These are phyloP conservation scores for Botrytis medusae DNA, from an alignment of 2,329 filamentous ascomycete genomes.

Conservation along the genomic window DNA sequence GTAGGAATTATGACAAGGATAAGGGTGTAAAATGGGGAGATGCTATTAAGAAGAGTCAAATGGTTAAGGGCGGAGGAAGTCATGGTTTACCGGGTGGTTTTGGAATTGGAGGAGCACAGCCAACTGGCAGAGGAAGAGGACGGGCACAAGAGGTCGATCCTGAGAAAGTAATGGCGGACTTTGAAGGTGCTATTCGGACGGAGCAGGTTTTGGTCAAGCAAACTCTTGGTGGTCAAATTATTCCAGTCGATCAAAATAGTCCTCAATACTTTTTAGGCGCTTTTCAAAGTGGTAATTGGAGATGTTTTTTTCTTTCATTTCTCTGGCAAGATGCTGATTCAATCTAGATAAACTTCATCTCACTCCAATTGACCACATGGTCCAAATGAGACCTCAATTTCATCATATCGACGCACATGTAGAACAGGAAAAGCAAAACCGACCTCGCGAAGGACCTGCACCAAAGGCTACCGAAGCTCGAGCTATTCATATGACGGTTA, in stretches of 20 bases:
- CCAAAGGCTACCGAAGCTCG: constrained; percentile 55
- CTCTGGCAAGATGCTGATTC: constrained; percentile 11
- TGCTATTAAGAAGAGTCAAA: constrained; percentile 59
- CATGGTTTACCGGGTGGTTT: constrained; percentile 74
- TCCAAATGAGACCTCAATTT: constrained; percentile 87
- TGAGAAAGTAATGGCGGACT: constrained; percentile 50
- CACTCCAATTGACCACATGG: constrained; percentile 76
- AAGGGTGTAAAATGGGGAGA: constrained; percentile 84
- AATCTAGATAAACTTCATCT: constrained; percentile 76
- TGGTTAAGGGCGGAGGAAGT: constrained; percentile 58
- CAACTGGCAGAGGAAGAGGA: constrained; percentile 40
- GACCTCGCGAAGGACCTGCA: constrained; percentile 42
- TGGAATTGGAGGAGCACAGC: constrained; percentile 54
- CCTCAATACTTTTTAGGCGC: constrained; percentile 82
- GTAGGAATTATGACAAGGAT: constrained; percentile 73
- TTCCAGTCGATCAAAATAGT: constrained; percentile 60
- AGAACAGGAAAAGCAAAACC: constrained; percentile 57
- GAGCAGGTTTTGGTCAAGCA: constrained; percentile 75
- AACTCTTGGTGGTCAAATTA: constrained; percentile 80
- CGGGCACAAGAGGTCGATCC: constrained; percentile 39
- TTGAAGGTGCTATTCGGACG: constrained; percentile 65
- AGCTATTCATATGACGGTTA: constrained; percentile 84
- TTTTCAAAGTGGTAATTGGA: constrained; percentile 72
- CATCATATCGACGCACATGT: constrained; percentile 86
- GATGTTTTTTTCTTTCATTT: not conserved